Conservation (phyloP, 2,329 filamentous ascomycete species). For the Rhytidhysteron rufulum region DNA sequence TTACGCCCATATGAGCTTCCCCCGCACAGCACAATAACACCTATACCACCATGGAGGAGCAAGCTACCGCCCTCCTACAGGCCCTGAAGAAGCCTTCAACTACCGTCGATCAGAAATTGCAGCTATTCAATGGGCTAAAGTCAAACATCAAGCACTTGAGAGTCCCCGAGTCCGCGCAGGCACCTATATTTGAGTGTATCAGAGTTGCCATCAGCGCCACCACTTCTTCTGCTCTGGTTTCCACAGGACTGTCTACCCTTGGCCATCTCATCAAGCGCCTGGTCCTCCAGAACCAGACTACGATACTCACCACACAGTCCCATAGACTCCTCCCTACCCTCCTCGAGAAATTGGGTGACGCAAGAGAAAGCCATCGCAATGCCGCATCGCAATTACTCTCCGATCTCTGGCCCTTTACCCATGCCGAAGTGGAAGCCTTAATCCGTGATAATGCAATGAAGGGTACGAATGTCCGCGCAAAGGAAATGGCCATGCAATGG, state of each 20-base stretch:
- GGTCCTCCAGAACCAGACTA: constrained; percentile 76
- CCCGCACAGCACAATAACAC: constrained; percentile 18
- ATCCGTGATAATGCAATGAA: constrained; percentile 74
- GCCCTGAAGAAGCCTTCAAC: constrained; percentile 60
- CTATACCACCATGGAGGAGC: constrained; percentile 50
- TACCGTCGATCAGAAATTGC: constrained; percentile 66
- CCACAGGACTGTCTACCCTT: constrained; percentile 81
- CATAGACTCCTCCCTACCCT: constrained; percentile 69
- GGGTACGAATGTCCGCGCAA: constrained; percentile 77
- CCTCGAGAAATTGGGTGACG: constrained; percentile 81
- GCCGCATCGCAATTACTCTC: constrained; percentile 71
- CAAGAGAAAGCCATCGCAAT: constrained; percentile 76
- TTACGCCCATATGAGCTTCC: constrained; percentile 17
- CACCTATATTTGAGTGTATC: constrained; percentile 76
- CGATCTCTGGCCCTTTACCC: constrained; percentile 69
- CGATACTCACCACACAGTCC: constrained; percentile 65
- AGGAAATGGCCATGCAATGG: constrained; percentile 83
- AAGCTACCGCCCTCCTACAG: constrained; percentile 51
- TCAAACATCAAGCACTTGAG: constrained; percentile 89
- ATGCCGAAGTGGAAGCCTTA: constrained; percentile 71
- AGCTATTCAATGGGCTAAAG: constrained; percentile 71
- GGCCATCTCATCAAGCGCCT: constrained; percentile 84
- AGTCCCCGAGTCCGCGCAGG: constrained; percentile 70
- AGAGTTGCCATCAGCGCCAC: constrained; percentile 71
- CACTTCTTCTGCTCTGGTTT: constrained; percentile 68